These are phyloP conservation scores for Cryptococcus sp. DNA, from an alignment of 1,284 basidiomycete genomes.

Conservation along the genomic window DNA sequence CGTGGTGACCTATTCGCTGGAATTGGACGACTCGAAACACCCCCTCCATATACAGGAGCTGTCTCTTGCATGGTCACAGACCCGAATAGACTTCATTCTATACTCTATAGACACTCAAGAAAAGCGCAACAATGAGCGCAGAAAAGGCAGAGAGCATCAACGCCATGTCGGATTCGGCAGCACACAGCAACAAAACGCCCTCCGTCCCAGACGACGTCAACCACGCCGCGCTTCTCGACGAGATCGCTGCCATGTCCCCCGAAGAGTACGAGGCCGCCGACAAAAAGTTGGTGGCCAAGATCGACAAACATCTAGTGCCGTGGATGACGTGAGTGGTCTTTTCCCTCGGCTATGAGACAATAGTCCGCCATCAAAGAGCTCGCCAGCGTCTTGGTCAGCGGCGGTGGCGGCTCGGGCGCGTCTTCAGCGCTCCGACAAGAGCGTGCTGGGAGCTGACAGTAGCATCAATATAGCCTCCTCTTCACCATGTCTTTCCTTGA, in stretches of 20 bases:
- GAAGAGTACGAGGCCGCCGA: constrained; percentile 42
- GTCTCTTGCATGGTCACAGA: neutral
- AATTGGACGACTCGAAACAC: neutral
- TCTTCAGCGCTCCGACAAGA: too few species aligned
- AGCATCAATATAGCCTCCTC: constrained; percentile 23
- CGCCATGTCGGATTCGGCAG: constrained; percentile 1
- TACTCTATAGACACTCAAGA: neutral
- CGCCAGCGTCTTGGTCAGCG: too few species aligned
- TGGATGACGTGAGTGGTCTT: constrained; percentile 49
- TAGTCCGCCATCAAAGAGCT: too few species aligned
- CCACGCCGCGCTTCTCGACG: constrained; percentile 11
- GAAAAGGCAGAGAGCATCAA: constrained; percentile 6
- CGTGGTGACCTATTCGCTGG: neutral
- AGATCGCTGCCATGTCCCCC: constrained; percentile 33
- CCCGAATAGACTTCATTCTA: neutral
- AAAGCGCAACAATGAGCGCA: constrained; percentile 5
- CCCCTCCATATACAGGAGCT: neutral
- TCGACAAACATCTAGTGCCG: constrained; percentile 45
- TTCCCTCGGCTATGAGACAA: constrained; percentile 13
- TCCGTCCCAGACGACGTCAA: constrained; percentile 22
- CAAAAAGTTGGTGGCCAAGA: constrained; percentile 44
- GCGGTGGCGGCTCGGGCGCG: too few species aligned
- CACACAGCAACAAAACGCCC: constrained; percentile 11
- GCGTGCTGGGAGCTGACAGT: neutral
- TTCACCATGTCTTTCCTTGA: constrained; percentile 53